phyloP scores from a whole-genome alignment of 1,139 yeast genomes.

The Sugiyamaella xylanicola region DNA sequence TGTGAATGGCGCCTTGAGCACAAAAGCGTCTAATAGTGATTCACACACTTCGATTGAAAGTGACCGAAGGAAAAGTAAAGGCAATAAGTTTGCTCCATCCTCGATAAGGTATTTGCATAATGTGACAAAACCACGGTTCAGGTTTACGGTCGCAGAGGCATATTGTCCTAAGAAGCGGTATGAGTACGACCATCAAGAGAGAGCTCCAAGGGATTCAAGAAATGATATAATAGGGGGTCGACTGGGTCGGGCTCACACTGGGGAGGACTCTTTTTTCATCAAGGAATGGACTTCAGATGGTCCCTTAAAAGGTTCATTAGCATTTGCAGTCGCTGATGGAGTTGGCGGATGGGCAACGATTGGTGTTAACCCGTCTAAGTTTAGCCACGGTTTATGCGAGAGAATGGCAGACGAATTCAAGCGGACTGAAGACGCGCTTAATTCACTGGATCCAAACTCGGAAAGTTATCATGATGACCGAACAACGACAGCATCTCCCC shows the following conservation, averaged over 20 bases:
- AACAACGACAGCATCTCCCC: constrained; percentile 45
- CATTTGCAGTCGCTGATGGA: constrained; percentile 94
- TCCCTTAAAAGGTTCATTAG: constrained; percentile 50
- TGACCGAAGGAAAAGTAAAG: not conserved
- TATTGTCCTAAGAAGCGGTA: constrained; percentile 26
- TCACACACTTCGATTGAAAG: not conserved
- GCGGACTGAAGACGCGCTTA: constrained; percentile 17
- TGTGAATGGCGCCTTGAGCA: not conserved
- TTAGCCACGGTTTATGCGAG: constrained; percentile 43
- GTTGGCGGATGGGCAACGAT: constrained; percentile 97
- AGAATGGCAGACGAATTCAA: constrained; percentile 35
- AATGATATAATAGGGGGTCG: constrained; percentile 9
- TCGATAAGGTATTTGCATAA: constrained; percentile 18
- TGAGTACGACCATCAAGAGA: constrained; percentile 17
- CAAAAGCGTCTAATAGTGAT: not conserved
- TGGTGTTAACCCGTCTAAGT: constrained; percentile 73
- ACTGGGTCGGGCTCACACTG: constrained; percentile 48
- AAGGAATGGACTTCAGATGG: constrained; percentile 43
- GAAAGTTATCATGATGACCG: constrained; percentile 17
- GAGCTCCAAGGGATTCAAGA: constrained; percentile 11
- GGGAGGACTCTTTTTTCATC: constrained; percentile 84
- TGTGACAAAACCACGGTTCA: constrained; percentile 20
- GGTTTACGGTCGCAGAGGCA: constrained; percentile 26
- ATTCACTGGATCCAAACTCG: constrained; percentile 14
- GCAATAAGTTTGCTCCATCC: constrained; percentile 1